Evolutionary conservation across 345 rosid genomes (phyloP).

Genomic region (Clausena lansium): DNA sequence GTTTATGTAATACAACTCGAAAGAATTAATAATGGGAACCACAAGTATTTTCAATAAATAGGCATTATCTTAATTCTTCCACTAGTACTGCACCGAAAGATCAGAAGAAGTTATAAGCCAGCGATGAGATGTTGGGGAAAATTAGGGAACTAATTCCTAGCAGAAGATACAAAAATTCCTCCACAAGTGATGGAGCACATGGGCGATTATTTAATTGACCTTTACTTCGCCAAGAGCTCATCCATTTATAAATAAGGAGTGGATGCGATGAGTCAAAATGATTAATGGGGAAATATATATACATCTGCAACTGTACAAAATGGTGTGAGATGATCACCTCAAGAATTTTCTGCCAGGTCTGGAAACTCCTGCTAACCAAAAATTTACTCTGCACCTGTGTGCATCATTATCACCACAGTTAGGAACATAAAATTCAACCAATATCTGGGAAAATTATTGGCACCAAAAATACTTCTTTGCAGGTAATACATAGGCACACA

Average conservation of each 20-base stretch:
- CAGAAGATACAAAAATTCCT: constrained; percentile 29
- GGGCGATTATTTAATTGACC: constrained; percentile 15
- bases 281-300: constrained; percentile 24
- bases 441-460: not conserved
- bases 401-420: constrained; percentile 6
- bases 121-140: not conserved
- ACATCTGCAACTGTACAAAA: constrained; percentile 24
- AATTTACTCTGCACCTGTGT: constrained; percentile 29
- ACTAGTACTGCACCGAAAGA: not conserved
- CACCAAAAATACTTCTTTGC: not conserved
- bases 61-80: not conserved
- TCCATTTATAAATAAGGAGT: constrained; percentile 5
- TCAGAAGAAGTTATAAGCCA: not conserved
- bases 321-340: constrained; percentile 1
- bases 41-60: not conserved
- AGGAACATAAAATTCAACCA: constrained; percentile 3
- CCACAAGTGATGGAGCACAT: constrained; percentile 18
- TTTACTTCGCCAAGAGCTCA: constrained; percentile 15
- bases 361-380: constrained; percentile 1
- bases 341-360: not conserved
- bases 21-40: not conserved
- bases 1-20: too few relatives aligned
- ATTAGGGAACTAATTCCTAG: constrained; percentile 1
- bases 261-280: not conserved
- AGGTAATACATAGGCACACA: not conserved